These are phyloP conservation scores for Capsicum baccatum DNA, from an alignment of 257 asterid species.

Conservation along the genomic window DNA sequence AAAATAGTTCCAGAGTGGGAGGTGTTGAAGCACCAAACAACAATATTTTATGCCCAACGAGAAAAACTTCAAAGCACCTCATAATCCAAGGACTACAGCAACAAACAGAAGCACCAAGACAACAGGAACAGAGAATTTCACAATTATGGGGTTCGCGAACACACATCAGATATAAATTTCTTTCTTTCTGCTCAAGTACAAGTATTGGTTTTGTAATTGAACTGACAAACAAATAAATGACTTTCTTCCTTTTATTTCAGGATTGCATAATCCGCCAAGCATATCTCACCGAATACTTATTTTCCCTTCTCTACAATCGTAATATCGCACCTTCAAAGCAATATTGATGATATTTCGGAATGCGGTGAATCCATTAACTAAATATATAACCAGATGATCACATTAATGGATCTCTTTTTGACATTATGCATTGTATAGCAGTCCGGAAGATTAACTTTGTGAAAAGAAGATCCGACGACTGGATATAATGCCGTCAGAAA, in stretches of 20 bases:
- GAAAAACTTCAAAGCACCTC: background rate
- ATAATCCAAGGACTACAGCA: background rate
- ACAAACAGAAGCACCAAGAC: background rate
- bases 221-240: slow-evolving; percentile 5
- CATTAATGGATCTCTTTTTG: background rate
- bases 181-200: background rate
- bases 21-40: background rate
- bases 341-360: background rate
- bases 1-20: slow-evolving; percentile 14
- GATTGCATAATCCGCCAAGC: slow-evolving; percentile 18
- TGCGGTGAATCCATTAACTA: background rate
- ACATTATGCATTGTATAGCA: slow-evolving; percentile 9
- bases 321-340: slow-evolving; percentile 18
- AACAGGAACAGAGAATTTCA: slow-evolving; percentile 13
- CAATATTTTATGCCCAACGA: background rate
- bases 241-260: slow-evolving; percentile 7
- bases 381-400: background rate
- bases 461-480: background rate
- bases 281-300: background rate
- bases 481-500: background rate
- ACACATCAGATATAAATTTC: slow-evolving; percentile 7
- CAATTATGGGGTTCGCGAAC: background rate
- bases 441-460: slow-evolving; percentile 24
- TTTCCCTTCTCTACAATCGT: slow-evolving; percentile 8
- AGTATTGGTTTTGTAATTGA: slow-evolving; percentile 13